phyloP scores from a whole-genome alignment of 306 rosid species.

The Rosa chinensis region DNA sequence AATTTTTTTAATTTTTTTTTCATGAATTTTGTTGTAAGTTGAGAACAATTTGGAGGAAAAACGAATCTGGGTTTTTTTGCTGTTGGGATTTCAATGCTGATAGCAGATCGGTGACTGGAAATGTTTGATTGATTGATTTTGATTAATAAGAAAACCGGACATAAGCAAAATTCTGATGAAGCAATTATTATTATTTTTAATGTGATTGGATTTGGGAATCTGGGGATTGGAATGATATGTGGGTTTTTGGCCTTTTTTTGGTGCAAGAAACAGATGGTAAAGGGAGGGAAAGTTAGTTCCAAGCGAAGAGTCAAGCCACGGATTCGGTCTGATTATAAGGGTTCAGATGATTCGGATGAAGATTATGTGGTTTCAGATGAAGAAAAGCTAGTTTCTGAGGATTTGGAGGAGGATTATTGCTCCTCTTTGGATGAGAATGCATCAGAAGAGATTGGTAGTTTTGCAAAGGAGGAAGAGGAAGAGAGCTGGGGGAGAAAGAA shows the following conservation, averaged over 20 bases:
- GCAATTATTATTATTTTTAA: neutral
- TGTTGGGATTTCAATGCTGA: conserved; percentile 16
- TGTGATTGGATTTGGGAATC: neutral
- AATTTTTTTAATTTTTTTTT: neutral
- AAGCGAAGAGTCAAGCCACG: conserved; percentile 41
- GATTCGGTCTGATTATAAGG: conserved; percentile 48
- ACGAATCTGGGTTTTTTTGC: conserved; percentile 22
- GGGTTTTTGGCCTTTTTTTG: conserved; percentile 19
- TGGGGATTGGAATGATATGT: conserved; percentile 13
- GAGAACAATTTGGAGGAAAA: conserved; percentile 18
- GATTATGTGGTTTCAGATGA: conserved; percentile 83
- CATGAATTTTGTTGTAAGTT: neutral
- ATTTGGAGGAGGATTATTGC: conserved; percentile 55
- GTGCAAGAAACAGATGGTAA: conserved; percentile 72
- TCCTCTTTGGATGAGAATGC: conserved; percentile 62
- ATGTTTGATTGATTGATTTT: conserved; percentile 28
- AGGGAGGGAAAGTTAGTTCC: conserved; percentile 70
- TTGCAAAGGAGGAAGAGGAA: conserved; percentile 28
- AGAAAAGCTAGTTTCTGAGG: conserved; percentile 57
- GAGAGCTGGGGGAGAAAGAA: conserved; percentile 31
- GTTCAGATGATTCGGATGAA: conserved; percentile 91
- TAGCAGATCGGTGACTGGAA: conserved; percentile 48
- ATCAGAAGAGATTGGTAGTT: conserved; percentile 56
- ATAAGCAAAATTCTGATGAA: neutral
- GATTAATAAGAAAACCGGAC: conserved; percentile 6